A percentile compares a stretch with the other conserved stretches of the same genome.
Conservation (phyloP, 441 rosid genomes). For the Erodium moschatum region DNA sequence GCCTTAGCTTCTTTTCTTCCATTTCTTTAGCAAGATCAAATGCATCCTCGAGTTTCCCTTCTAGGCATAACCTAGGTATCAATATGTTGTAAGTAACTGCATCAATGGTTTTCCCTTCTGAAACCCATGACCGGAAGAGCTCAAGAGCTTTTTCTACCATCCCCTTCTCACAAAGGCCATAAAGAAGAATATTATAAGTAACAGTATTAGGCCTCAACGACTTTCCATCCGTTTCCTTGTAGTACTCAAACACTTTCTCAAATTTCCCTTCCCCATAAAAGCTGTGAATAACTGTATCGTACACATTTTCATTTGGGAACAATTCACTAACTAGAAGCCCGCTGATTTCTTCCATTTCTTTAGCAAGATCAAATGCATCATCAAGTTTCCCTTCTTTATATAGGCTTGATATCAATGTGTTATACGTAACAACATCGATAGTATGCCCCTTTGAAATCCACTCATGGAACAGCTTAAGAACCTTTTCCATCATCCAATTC, state of each 20-base stretch:
- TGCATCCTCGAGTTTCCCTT: constrained; percentile 60
- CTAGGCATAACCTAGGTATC: constrained; percentile 59
- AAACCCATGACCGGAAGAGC: constrained; percentile 56
- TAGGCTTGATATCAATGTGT: constrained; percentile 64
- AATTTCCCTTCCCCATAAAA: constrained; percentile 57
- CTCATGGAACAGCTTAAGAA: constrained; percentile 35
- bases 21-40: constrained; percentile 56
- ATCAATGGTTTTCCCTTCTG: constrained; percentile 49
- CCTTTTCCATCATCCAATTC: constrained; percentile 58
- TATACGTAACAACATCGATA: constrained; percentile 75
- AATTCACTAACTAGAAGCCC: constrained; percentile 18
- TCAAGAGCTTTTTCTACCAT: constrained; percentile 73
- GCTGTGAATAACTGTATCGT: constrained; percentile 63
- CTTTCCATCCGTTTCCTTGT: constrained; percentile 55
- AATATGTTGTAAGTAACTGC: constrained; percentile 68
- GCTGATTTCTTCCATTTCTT: constrained; percentile 48
- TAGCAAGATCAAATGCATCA: constrained; percentile 66
- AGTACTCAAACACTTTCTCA: constrained; percentile 75
- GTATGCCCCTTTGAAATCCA: constrained; percentile 49
- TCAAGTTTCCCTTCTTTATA: constrained; percentile 54
- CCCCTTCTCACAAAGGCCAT: constrained; percentile 63
- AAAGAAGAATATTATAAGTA: constrained; percentile 69
- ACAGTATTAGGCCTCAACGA: constrained; percentile 54
- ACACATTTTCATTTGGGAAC: constrained; percentile 57
- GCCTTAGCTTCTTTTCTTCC: constrained; percentile 51